Evolutionary conservation across 108 stramenopile genomes (phyloP).

Genomic region (Cyclotella choctawhatcheeana): DNA sequence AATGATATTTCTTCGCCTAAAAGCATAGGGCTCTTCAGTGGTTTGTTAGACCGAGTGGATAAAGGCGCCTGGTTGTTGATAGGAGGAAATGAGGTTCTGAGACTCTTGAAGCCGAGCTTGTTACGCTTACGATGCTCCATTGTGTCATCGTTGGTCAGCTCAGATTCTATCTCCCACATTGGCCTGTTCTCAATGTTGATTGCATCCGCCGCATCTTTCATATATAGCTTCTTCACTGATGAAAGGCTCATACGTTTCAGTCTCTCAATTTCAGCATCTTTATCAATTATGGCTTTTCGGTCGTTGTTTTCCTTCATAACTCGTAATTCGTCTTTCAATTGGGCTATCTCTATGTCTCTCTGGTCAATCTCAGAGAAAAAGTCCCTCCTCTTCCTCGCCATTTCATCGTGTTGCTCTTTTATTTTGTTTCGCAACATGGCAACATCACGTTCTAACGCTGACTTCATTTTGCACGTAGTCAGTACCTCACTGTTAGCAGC

Average conservation of each 20-base stretch:
- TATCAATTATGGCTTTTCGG: background rate
- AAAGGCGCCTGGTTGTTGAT: slow-evolving; percentile 1
- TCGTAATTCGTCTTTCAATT: background rate
- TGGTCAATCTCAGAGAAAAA: background rate
- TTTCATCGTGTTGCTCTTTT: slow-evolving; percentile 1
- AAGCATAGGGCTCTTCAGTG: background rate
- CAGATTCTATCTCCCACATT: slow-evolving; percentile 4
- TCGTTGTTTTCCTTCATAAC: background rate
- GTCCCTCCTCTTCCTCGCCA: background rate
- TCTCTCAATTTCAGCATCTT: background rate
- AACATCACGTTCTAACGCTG: background rate
- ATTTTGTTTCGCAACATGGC: background rate
- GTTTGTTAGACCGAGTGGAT: background rate
- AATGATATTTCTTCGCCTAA: slow-evolving; percentile 7
- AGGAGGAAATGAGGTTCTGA: background rate
- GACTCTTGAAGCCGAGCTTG: background rate
- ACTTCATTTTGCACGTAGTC: background rate
- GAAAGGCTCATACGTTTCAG: background rate
- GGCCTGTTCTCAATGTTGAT: background rate
- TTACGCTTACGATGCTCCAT: too few species aligned
- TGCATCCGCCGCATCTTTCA: background rate
- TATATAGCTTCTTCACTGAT: slow-evolving; percentile 5
- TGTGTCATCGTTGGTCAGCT: background rate
- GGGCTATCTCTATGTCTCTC: background rate
- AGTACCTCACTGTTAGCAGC: background rate